Base-by-base conservation (phyloP, 2,329 filamentous ascomycete species). In the Alternaria sp. region DNA sequence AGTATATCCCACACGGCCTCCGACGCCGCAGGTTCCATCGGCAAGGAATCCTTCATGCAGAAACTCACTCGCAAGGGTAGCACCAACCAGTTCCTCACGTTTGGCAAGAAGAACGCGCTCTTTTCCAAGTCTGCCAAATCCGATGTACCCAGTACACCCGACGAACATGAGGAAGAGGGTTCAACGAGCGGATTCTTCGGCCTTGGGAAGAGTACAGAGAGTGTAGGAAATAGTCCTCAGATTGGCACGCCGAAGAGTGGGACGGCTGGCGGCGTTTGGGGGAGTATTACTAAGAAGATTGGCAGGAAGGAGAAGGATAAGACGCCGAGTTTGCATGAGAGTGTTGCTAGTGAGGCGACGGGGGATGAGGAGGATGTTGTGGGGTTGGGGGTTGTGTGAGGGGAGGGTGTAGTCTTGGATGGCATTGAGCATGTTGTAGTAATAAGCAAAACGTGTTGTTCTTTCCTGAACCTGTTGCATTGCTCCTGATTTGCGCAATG, bases 21-120 rank as follows among this genome's bases (percentile, higher is more conserved):
- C 0, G 78, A 81, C 17, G 72, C 66, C 36, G 65, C 75, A 45
- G 69, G 73, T 51, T 72, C 77, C 3, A 63, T 77, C 17, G 79
- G 81, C 62, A 84, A 82, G 57, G 83, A 84, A 53, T 79, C 77
- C 2, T 83, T 85, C 67, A 85, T 85, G 82, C 79, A 81, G 62
- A 85, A 85, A 63, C 77, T 85, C 43, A 80, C 80, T 5, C 81
- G 83, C 57, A 85, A 85, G 69, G 79, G 78, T 36, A 81, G 78
- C 62, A 80, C 81, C 0, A 80, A 78, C 57, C 84, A 84, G 56
- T 84, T 85, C 70, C 76, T 81, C 5, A 73, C 71, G 2, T 79
- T 81, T 44, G 78, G 81, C 54, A 83, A 81, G 63, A 78, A 77
- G 65, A 70, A 66, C 21, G 69, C 69, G 0, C 63, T 80, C 1